Conservation (phyloP, 768 basidiomycete genomes). For the Lactarius sanguifluus region DNA sequence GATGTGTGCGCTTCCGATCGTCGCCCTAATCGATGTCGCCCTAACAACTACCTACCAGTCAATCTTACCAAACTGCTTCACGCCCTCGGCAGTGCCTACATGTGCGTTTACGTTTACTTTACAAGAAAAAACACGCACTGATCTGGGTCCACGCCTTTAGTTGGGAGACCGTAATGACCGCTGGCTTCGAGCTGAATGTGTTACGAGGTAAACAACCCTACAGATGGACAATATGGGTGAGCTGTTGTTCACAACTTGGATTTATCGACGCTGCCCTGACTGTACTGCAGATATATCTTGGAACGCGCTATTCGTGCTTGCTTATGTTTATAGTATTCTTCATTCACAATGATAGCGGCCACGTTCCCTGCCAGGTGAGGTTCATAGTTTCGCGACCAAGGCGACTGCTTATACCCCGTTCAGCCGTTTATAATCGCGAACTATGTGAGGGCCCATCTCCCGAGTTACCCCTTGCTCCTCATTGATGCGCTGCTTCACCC, state of each 20-base stretch:
- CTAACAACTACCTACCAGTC: not conserved
- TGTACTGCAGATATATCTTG: slow-evolving; percentile 9
- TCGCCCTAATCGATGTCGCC: not conserved
- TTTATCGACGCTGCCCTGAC: not conserved
- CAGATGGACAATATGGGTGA: slow-evolving; percentile 4
- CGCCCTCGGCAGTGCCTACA: not conserved
- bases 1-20: not conserved
- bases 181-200: slow-evolving; percentile 1
- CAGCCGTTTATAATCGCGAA: not conserved
- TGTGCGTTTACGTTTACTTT: not conserved
- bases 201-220: slow-evolving; percentile 16
- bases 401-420: no score
- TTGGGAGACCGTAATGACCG: not conserved
- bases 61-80: not conserved
- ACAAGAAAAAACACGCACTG: not conserved
- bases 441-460: not conserved
- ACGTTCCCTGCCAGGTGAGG: not conserved
- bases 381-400: no score
- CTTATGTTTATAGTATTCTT: not conserved
- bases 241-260: not conserved
- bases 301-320: not conserved
- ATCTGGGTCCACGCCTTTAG: not conserved
- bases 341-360: not conserved
- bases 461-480: not conserved
- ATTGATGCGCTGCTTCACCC: not conserved